A percentile compares a stretch with the other conserved stretches of the same genome.
Conservation (phyloP, 192 early-diverging fungal genomes). For the Backusella westeae region DNA sequence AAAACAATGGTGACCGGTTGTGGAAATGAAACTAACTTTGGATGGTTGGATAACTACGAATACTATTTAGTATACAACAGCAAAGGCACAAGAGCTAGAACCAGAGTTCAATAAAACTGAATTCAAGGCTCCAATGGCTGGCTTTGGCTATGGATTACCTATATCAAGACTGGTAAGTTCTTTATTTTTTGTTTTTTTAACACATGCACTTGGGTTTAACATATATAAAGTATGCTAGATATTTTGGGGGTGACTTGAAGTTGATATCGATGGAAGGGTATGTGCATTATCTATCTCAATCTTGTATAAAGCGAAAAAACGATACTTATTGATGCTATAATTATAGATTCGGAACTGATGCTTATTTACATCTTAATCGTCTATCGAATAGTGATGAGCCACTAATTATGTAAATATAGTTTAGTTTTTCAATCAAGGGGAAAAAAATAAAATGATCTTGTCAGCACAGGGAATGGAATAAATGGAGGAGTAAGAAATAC, state of each 20-base stretch:
- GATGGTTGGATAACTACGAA: neutral
- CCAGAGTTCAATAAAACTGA: conserved; percentile 71
- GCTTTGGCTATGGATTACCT: conserved; percentile 94
- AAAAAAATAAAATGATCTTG: too few species aligned
- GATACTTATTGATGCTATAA: neutral
- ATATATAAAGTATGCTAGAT: conserved; percentile 76
- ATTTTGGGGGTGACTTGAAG: conserved; percentile 94
- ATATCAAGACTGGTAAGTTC: conserved; percentile 61
- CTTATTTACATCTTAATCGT: conserved; percentile 89
- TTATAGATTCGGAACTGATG: conserved; percentile 84
- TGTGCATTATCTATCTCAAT: neutral
- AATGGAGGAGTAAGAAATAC: too few species aligned
- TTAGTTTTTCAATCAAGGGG: too few species aligned
- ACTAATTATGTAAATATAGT: conserved; percentile 46
- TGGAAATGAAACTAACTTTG: neutral
- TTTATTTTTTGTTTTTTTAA: neutral
- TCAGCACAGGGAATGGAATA: too few species aligned
- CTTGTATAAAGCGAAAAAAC: neutral
- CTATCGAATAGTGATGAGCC: conserved; percentile 92
- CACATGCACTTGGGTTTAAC: neutral
- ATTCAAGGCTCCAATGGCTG: conserved; percentile 78
- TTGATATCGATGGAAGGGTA: conserved; percentile 94
- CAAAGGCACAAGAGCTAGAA: conserved; percentile 68
- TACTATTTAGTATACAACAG: conserved; percentile 59
- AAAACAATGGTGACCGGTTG: neutral